Evolutionary conservation across 202 grass and related monocot species (phyloP).

Genomic region (Dendrocalamus latiflorus): DNA sequence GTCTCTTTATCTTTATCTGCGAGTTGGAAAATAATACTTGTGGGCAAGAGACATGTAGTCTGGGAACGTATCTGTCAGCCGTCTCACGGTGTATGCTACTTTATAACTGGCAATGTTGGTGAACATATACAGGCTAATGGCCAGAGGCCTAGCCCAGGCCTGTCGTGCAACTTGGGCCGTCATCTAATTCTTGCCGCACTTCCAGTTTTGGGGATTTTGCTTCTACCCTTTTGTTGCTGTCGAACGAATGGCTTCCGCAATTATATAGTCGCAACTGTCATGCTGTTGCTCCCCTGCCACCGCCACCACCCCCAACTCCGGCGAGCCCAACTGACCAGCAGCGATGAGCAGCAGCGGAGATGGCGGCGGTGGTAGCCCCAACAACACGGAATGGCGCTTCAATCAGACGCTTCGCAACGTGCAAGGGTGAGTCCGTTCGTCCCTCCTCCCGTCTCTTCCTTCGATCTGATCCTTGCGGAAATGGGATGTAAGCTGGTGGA

Average conservation of each 20-base stretch:
- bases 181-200: not conserved
- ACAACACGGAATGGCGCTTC: constrained; percentile 76
- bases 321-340: not conserved
- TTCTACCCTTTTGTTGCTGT: not conserved
- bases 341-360: constrained; percentile 24
- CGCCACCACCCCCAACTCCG: not conserved
- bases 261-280: not conserved
- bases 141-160: not conserved
- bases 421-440: constrained; percentile 49
- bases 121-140: too few relatives aligned
- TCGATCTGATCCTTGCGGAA: not conserved
- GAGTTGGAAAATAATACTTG: too few relatives aligned
- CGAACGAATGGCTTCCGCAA: not conserved
- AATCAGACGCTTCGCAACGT: constrained; percentile 83
- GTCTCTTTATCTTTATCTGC: not conserved
- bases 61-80: too few relatives aligned
- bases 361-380: constrained; percentile 32
- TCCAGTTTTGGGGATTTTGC: not conserved
- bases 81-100: too few relatives aligned
- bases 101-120: too few relatives aligned
- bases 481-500: not conserved
- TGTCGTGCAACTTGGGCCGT: fast-evolving
- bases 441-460: not conserved
- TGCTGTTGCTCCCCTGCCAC: not conserved
- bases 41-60: too few relatives aligned